These are phyloP conservation scores for Tilletia horrida DNA, from an alignment of 1,284 basidiomycete species.

Conservation along the genomic window DNA sequence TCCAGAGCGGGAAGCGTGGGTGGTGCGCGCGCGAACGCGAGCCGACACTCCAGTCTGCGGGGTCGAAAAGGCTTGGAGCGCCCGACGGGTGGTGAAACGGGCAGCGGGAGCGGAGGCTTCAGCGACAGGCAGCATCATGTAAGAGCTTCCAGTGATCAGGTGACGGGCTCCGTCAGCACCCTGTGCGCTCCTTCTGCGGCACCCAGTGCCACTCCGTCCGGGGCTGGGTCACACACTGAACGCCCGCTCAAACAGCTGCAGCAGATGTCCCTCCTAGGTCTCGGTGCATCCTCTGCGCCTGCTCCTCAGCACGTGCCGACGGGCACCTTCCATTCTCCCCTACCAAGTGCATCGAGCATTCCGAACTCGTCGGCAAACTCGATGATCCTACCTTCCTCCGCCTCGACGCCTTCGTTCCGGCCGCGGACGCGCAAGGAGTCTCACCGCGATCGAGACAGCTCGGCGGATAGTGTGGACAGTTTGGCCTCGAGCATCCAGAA, in stretches of 20 bases:
- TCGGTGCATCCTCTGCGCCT: too few species aligned
- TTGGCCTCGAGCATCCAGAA: constrained; percentile 43
- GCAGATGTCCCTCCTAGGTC: neutral
- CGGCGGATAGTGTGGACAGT: constrained; percentile 40
- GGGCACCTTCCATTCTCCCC: neutral
- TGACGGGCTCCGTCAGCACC: too few species aligned
- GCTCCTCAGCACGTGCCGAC: neutral
- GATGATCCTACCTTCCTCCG: neutral
- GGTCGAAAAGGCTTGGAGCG: constrained; percentile 11
- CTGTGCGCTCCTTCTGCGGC: neutral
- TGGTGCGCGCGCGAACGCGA: neutral
- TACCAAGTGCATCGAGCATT: too few species aligned
- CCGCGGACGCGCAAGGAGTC: neutral
- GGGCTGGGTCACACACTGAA: neutral
- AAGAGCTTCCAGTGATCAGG: too few species aligned
- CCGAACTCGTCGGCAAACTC: neutral
- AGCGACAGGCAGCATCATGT: too few species aligned
- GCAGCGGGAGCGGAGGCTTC: neutral
- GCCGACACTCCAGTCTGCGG: constrained; percentile 2
- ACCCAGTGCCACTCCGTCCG: neutral
- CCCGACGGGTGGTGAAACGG: neutral
- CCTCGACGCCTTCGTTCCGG: neutral
- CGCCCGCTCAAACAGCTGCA: neutral
- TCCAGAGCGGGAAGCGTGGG: neutral
- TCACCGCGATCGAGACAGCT: constrained; percentile 24